A percentile compares a stretch with the other conserved stretches of the same genome.
Conservation (phyloP, 768 basidiomycete species). For the Pleurotus pulmonarius region DNA sequence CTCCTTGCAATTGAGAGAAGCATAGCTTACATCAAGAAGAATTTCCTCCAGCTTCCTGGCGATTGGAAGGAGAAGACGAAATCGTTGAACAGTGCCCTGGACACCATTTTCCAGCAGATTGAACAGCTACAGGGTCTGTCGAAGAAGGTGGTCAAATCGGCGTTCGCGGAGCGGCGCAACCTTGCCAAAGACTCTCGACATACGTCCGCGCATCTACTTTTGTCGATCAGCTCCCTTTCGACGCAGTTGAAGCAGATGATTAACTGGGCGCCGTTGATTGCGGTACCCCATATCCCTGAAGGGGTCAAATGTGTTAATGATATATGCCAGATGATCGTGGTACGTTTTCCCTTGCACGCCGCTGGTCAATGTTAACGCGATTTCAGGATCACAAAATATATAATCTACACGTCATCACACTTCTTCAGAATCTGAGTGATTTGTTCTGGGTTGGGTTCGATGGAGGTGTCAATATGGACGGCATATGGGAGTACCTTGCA, state of each 20-base stretch:
- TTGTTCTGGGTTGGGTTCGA: not conserved
- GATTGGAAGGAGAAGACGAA: not conserved
- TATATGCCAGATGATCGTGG: not conserved
- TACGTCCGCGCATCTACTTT: not conserved
- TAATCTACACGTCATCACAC: not conserved
- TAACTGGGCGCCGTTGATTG: not conserved
- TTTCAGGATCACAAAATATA: not conserved
- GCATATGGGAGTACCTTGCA: not conserved
- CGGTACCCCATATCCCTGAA: not conserved
- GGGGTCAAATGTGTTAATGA: not conserved
- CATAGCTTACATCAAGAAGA: not conserved
- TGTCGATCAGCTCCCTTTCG: not conserved
- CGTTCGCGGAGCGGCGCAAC: not conserved
- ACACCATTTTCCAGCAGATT: not conserved
- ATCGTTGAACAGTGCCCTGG: not conserved
- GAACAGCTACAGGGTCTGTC: not conserved
- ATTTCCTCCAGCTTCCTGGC: not conserved
- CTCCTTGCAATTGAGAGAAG: not conserved
- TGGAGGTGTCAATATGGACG: not conserved
- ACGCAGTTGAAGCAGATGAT: not conserved
- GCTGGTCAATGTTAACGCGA: not conserved
- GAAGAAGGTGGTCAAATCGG: not conserved
- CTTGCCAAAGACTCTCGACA: too few relatives aligned
- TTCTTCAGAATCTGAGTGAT: not conserved
- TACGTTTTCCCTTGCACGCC: not conserved